Conservation (phyloP, 1,139 yeast genomes). For the Lodderomyces theae region DNA sequence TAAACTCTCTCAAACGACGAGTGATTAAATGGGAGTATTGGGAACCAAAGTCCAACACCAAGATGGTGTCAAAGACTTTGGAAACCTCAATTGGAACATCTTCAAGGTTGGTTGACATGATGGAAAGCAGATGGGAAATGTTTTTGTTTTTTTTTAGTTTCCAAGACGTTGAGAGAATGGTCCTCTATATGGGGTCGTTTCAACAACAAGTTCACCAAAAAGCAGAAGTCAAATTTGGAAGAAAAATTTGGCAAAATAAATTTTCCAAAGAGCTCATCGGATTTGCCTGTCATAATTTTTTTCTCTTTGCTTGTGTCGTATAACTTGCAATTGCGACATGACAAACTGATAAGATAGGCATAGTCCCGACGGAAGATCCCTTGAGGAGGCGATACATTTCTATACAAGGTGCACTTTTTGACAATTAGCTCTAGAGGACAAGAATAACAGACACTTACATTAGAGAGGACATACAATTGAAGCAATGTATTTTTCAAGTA, state of each 20-base stretch:
- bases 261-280: conserved; percentile 1
- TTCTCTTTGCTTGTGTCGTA: not conserved
- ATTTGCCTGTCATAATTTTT: not conserved
- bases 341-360: not conserved
- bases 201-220: conserved; percentile 1
- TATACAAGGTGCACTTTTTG: too few relatives aligned
- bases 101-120: conserved; percentile 9
- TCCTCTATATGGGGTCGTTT: not conserved
- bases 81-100: conserved; percentile 63
- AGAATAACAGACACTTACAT: too few relatives aligned
- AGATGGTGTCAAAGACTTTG: conserved; percentile 88
- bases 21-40: conserved; percentile 97
- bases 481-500: too few relatives aligned
- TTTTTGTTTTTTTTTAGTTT: too few relatives aligned
- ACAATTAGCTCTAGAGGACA: too few relatives aligned
- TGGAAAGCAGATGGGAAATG: too few relatives aligned
- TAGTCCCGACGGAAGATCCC: not conserved
- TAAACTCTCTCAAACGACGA: conserved; percentile 96
- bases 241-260: not conserved
- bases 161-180: too few relatives aligned
- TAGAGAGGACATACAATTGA: too few relatives aligned
- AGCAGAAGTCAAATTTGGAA: not conserved
- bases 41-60: conserved; percentile 97
- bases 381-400: not conserved
- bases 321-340: not conserved